phyloP scores from a whole-genome alignment of 78 protist genomes.

The Tieghemostelium lacteum region DNA sequence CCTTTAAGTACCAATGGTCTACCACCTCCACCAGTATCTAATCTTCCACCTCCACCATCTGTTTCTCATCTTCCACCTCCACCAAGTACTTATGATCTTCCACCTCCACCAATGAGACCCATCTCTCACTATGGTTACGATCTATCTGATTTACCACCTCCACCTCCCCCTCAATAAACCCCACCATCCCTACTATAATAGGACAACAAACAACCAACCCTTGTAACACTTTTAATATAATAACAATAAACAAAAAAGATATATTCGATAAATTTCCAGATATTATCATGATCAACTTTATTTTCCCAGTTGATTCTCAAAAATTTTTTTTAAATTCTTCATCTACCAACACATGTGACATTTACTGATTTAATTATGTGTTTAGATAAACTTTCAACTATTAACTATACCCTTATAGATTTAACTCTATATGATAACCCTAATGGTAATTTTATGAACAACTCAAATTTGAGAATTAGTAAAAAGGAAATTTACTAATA shows the following conservation, averaged over 20 bases:
- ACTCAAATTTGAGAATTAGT: background rate
- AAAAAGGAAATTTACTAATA: background rate
- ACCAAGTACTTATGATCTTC: background rate
- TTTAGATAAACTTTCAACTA: no score
- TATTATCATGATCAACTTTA: no score
- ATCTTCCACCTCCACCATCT: background rate
- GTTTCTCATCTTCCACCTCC: background rate
- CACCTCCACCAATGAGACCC: conserved; percentile 1
- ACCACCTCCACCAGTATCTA: background rate
- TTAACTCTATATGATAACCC: conserved; percentile 6
- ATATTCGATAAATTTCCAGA: no score
- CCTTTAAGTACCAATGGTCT: background rate
- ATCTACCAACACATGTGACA: no score
- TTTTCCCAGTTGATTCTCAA: no score
- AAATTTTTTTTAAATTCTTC: no score
- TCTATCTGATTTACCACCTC: background rate
- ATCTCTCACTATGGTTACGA: no score
- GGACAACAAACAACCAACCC: no score
- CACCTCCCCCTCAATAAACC: background rate
- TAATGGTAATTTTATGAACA: background rate
- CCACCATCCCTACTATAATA: no score
- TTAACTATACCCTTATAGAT: background rate
- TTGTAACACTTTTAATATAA: no score
- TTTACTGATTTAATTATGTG: no score
- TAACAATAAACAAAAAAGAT: no score